Percentiles rank a stretch among this genome's conserved stretches.
phyloP scores from a whole-genome alignment of 768 basidiomycete genomes.

The Hericium rajendrae region DNA sequence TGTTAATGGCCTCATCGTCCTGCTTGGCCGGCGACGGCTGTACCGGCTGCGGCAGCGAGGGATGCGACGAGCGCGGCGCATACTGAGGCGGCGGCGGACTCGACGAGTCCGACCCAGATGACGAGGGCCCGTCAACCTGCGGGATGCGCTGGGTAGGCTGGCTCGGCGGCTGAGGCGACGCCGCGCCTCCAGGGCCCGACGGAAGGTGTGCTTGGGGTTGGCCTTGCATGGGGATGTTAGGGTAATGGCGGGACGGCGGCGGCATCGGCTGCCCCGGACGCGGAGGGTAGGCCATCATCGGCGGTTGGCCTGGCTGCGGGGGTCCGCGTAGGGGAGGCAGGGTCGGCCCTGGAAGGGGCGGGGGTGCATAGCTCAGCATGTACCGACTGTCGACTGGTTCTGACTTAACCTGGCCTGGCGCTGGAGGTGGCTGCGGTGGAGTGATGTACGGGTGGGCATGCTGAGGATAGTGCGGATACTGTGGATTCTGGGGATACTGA shows the following conservation, averaged over 20 bases:
- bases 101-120: slow-evolving; percentile 60
- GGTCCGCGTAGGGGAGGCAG: slow-evolving; percentile 39
- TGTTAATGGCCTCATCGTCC: slow-evolving; percentile 85
- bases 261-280: slow-evolving; percentile 22
- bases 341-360: slow-evolving; percentile 57
- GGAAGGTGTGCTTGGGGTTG: slow-evolving; percentile 10
- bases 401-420: slow-evolving; percentile 47
- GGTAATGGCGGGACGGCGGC: slow-evolving; percentile 4
- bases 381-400: slow-evolving; percentile 68
- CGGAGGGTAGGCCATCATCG: slow-evolving; percentile 45
- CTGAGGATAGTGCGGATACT: slow-evolving; percentile 25
- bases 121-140: slow-evolving; percentile 70
- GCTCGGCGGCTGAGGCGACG: slow-evolving; percentile 2
- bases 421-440: slow-evolving; percentile 28
- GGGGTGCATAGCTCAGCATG: slow-evolving; percentile 46
- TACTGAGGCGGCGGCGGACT: slow-evolving; percentile 53
- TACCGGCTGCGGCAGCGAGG: slow-evolving; percentile 61
- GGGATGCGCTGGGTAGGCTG: slow-evolving; percentile 39
- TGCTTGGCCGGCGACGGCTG: slow-evolving; percentile 27
- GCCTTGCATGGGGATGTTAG: slow-evolving; percentile 7
- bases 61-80: slow-evolving; percentile 64
- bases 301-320: slow-evolving; percentile 42
- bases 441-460: slow-evolving; percentile 13
- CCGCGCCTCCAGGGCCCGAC: too few relatives aligned
- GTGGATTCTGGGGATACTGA: slow-evolving; percentile 36